Conservation (phyloP, 139 green algal genomes). For the Yamagishiella unicocca region DNA sequence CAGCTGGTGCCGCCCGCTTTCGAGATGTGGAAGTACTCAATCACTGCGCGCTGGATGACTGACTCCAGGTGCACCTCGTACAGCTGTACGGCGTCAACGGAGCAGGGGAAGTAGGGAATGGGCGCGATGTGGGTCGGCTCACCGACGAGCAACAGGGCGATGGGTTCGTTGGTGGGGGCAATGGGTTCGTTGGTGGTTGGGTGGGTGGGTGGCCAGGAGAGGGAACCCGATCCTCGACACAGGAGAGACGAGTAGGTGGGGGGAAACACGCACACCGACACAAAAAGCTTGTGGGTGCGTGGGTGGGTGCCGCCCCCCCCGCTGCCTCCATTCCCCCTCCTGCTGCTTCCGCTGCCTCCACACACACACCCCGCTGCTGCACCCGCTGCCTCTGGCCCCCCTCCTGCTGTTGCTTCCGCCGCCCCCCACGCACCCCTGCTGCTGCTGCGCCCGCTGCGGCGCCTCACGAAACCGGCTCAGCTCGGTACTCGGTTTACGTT, state of each 20-base stretch:
- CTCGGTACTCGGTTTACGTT: not conserved
- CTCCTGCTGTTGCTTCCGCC: not conserved
- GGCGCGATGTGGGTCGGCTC: too few species aligned
- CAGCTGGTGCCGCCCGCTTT: slow-evolving; percentile 31
- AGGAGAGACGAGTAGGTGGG: too few species aligned
- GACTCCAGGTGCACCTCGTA: slow-evolving; percentile 29
- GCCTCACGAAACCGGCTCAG: not conserved
- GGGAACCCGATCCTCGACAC: too few species aligned
- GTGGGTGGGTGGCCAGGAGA: not conserved
- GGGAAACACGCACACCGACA: too few species aligned
- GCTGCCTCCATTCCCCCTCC: too few species aligned
- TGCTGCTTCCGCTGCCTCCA: too few species aligned
- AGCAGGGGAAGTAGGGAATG: too few species aligned
- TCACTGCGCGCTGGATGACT: not conserved
- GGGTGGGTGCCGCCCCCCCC: not conserved
- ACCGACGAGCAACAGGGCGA: not conserved
- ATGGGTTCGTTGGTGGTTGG: not conserved
- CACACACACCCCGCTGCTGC: too few species aligned
- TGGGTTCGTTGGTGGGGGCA: not conserved
- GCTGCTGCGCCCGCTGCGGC: too few species aligned
- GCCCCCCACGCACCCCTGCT: not conserved
- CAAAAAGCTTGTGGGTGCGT: not conserved
- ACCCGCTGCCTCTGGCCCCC: not conserved
- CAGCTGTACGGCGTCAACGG: too few species aligned
- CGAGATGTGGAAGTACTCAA: slow-evolving; percentile 40